Percentiles rank a stretch among this genome's conserved stretches.
phyloP scores from a whole-genome alignment of 1,284 basidiomycete species.

The Exsudoporus floridanus region DNA sequence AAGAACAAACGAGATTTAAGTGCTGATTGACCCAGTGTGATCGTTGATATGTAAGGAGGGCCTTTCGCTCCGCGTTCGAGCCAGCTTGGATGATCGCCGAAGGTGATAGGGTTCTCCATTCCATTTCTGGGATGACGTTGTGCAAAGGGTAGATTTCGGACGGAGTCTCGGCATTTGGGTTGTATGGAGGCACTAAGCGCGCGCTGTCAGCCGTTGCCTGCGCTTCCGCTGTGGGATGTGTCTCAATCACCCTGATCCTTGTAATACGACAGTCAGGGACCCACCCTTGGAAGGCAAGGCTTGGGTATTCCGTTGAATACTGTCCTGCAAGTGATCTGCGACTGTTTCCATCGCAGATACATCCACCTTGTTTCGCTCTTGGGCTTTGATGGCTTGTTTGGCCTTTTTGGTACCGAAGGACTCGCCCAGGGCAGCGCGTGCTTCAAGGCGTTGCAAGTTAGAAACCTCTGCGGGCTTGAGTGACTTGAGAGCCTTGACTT shows the following conservation, averaged over 20 bases:
- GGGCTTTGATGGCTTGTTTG: constrained; percentile 77
- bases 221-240: constrained; percentile 53
- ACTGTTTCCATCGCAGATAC: constrained; percentile 81
- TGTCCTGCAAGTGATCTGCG: constrained; percentile 73
- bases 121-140: constrained; percentile 72
- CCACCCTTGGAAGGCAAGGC: constrained; percentile 66
- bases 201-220: constrained; percentile 59
- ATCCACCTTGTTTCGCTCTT: constrained; percentile 86
- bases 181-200: constrained; percentile 75
- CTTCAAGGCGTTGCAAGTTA: constrained; percentile 56
- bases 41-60: constrained; percentile 59
- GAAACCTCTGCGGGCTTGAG: constrained; percentile 54
- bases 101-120: constrained; percentile 67
- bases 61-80: constrained; percentile 49
- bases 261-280: constrained; percentile 19
- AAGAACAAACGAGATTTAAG: constrained; percentile 45
- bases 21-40: constrained; percentile 72
- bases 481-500: constrained; percentile 80
- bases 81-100: constrained; percentile 52
- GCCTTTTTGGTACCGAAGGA: constrained; percentile 94
- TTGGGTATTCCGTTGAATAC: constrained; percentile 71
- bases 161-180: constrained; percentile 61
- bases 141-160: constrained; percentile 77
- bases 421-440: constrained; percentile 80
- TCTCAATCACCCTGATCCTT: background rate